Conservation (phyloP, 441 rosid species). For the Manihot esculenta region DNA sequence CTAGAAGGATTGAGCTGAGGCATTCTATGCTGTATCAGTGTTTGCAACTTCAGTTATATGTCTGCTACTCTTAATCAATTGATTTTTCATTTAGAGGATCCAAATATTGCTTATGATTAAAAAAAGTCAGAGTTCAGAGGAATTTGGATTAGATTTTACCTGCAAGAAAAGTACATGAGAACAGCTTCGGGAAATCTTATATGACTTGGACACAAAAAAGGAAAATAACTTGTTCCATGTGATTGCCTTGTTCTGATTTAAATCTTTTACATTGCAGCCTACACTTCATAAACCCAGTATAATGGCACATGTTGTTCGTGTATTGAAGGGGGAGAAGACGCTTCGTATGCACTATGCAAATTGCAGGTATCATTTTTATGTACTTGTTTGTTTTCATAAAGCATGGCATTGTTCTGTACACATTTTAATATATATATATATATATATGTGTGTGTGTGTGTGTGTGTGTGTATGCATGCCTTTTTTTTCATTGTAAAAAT, state of each 20-base stretch:
- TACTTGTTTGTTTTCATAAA: background rate
- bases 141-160: background rate
- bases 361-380: slow-evolving; percentile 70
- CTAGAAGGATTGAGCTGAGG: background rate
- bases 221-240: background rate
- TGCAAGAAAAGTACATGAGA: background rate
- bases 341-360: slow-evolving; percentile 99
- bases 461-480: background rate
- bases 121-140: background rate
- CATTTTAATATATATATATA: too few relatives aligned
- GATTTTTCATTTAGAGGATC: background rate
- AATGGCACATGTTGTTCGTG: slow-evolving; percentile 98
- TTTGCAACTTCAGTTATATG: background rate
- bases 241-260: slow-evolving; percentile 23
- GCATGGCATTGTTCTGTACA: background rate
- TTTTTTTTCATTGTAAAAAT: background rate
- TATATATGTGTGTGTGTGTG: too few relatives aligned
- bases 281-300: slow-evolving; percentile 99
- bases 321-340: slow-evolving; percentile 92
- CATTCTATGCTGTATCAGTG: background rate
- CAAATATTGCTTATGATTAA: background rate
- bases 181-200: background rate
- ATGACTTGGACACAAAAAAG: background rate
- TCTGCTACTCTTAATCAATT: background rate
- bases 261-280: slow-evolving; percentile 63